Percentiles rank a stretch among this genome's conserved stretches.
Evolutionary conservation across 148 eudicot genomes (phyloP).

Genomic region (Agrostemma githago): DNA sequence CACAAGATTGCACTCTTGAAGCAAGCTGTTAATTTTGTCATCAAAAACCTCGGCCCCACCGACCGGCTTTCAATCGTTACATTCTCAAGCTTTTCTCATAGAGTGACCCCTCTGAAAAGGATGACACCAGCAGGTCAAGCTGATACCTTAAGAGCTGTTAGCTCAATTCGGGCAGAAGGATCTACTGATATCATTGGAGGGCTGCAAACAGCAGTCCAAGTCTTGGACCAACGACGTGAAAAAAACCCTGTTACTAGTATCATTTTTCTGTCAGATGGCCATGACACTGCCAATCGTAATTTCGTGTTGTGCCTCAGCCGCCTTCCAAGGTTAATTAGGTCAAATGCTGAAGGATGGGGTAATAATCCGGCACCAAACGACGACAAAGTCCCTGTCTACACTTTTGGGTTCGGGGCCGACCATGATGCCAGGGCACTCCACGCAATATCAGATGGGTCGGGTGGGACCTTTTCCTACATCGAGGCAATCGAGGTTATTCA

Average conservation of each 20-base stretch:
- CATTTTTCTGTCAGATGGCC: constrained; percentile 42
- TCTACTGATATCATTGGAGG: constrained; percentile 39
- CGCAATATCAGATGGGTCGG: constrained; percentile 33
- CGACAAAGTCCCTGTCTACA: constrained; percentile 28
- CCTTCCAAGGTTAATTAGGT: constrained; percentile 21
- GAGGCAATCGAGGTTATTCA: constrained; percentile 34
- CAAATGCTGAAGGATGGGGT: background rate
- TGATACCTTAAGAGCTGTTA: constrained; percentile 25
- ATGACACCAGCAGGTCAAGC: constrained; percentile 33
- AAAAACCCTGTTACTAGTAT: constrained; percentile 36
- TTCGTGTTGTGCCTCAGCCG: background rate
- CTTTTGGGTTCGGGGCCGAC: constrained; percentile 44
- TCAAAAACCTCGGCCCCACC: constrained; percentile 33
- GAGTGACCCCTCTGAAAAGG: constrained; percentile 28
- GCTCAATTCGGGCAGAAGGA: constrained; percentile 17
- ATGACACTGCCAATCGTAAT: constrained; percentile 23
- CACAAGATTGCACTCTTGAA: constrained; percentile 31
- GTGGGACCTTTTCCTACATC: constrained; percentile 43
- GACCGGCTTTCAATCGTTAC: constrained; percentile 35
- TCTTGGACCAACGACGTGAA: background rate
- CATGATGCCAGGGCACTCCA: constrained; percentile 38
- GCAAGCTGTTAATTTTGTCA: constrained; percentile 34
- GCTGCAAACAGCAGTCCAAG: constrained; percentile 22
- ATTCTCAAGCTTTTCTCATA: constrained; percentile 23
- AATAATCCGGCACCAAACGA: background rate